phyloP scores from a whole-genome alignment of 2,329 filamentous ascomycete species.

The Blastomyces parvus region DNA sequence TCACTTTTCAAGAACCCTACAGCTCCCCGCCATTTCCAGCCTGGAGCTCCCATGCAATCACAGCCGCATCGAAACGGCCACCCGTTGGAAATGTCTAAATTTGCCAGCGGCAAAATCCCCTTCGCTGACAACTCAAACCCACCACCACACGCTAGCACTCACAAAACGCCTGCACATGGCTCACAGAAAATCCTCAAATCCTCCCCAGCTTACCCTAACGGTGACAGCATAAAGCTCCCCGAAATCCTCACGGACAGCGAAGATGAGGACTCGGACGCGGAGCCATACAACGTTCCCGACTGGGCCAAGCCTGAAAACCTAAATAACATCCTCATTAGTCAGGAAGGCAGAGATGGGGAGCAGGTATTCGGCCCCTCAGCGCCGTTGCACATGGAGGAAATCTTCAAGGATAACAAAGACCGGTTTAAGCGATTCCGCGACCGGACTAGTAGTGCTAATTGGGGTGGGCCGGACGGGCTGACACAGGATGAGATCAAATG shows the following conservation, averaged over 20 bases:
- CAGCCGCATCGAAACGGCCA: constrained; percentile 55
- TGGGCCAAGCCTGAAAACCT: constrained; percentile 89
- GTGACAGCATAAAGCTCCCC: constrained; percentile 82
- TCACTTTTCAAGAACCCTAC: constrained; percentile 28
- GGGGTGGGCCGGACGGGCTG: constrained; percentile 70
- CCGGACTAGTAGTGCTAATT: constrained; percentile 89
- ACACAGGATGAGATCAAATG: constrained; percentile 79
- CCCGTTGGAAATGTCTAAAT: constrained; percentile 75
- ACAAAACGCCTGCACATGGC: constrained; percentile 60
- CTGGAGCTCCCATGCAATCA: constrained; percentile 30
- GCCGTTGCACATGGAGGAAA: constrained; percentile 89
- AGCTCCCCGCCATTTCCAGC: constrained; percentile 40
- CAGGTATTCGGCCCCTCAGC: constrained; percentile 86
- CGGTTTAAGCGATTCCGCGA: constrained; percentile 78
- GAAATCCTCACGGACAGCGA: constrained; percentile 95
- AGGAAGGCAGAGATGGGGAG: constrained; percentile 66
- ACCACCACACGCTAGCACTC: constrained; percentile 40
- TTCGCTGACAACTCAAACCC: constrained; percentile 64
- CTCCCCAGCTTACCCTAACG: constrained; percentile 78
- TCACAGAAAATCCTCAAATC: constrained; percentile 42
- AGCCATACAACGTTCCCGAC: constrained; percentile 56
- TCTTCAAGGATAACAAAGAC: constrained; percentile 84
- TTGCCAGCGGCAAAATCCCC: constrained; percentile 79
- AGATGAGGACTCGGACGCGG: constrained; percentile 61
- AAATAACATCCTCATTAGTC: constrained; percentile 61